Conservation (phyloP, 345 rosid species). For the Aquilaria yunnanensis region DNA sequence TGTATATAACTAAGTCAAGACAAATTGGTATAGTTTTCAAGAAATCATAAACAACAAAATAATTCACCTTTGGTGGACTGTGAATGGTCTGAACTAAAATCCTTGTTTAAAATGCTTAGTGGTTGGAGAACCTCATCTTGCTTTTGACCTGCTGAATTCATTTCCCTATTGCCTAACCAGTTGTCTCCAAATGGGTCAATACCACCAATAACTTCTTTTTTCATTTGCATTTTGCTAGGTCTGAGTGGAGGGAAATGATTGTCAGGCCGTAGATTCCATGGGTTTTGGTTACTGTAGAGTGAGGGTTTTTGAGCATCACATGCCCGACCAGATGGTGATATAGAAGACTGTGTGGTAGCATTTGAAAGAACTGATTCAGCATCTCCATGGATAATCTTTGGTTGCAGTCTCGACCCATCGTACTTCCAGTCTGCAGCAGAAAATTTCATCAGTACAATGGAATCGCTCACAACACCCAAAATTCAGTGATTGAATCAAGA, state of each 20-base stretch:
- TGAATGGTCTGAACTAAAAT: slow-evolving; percentile 23
- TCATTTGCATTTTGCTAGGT: slow-evolving; percentile 42
- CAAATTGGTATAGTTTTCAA: background rate
- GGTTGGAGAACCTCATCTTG: slow-evolving; percentile 29
- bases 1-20: background rate
- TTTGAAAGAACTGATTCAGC: slow-evolving; percentile 20
- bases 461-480: slow-evolving; percentile 19
- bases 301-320: slow-evolving; percentile 42
- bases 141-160: slow-evolving; percentile 18
- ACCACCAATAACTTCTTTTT: slow-evolving; percentile 27
- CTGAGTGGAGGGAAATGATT: slow-evolving; percentile 49
- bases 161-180: slow-evolving; percentile 14
- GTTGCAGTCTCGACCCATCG: slow-evolving; percentile 26
- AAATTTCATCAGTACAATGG: slow-evolving; percentile 22
- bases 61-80: slow-evolving; percentile 39
- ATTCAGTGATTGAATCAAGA: slow-evolving; percentile 20
- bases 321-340: slow-evolving; percentile 18
- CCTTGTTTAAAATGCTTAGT: slow-evolving; percentile 22
- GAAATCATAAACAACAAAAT: background rate
- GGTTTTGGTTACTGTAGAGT: slow-evolving; percentile 64
- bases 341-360: slow-evolving; percentile 15
- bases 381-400: slow-evolving; percentile 17
- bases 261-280: slow-evolving; percentile 49
- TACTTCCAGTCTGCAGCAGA: slow-evolving; percentile 28
- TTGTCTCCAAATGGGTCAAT: slow-evolving; percentile 41